Evolutionary conservation across 441 rosid species (phyloP), one percentile per base, ranked within the genome.

Genomic region (Adansonia grandidieri): DNA sequence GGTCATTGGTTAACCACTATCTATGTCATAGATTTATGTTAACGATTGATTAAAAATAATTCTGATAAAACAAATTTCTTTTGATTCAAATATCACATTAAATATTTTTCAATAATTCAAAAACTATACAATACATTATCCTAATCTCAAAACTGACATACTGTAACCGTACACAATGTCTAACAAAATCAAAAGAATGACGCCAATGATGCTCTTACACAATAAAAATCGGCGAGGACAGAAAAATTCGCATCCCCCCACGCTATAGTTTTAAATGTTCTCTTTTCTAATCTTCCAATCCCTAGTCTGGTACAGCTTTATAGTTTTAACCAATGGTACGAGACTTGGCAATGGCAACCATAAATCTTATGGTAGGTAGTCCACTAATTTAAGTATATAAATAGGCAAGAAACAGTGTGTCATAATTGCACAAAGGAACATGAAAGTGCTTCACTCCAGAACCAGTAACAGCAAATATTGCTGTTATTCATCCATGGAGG

Each of bases 101-200:
- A 42, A 42, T 42, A 42, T 5, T 42, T 42, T 42, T 42, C 45
- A 42, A 42, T 5, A 42, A 42, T 42, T 42, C 45, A 42, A 42
- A 42, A 6, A 6, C 45, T 42, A 42, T 42, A 42, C 45, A 42
- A 6, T 42, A 42, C 45, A 42, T 42, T 42, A 42, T 42, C 45
- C 45, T 42, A 42, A 42, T 42, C 45, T 42, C 6, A 42, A 42
- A 42, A 42, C 45, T 42, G 45, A 42, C 44, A 40, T 42, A 42
- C 8, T 42, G 60, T 74, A 79, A 62, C 14, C 15, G 56, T 74
- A 79, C 63, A 71, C 69, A 74, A 62, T 17, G 70, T 32, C 37
- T 11, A 2, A 80, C 32, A 71, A 53, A 37, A 42, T 5, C 37
- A 5, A 75, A 79, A 82, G 70, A 77, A 76, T 67, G 64, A 80